These are phyloP conservation scores for Aspergillus coremiiformis DNA, from an alignment of 495 filamentous ascomycete species.

Conservation along the genomic window DNA sequence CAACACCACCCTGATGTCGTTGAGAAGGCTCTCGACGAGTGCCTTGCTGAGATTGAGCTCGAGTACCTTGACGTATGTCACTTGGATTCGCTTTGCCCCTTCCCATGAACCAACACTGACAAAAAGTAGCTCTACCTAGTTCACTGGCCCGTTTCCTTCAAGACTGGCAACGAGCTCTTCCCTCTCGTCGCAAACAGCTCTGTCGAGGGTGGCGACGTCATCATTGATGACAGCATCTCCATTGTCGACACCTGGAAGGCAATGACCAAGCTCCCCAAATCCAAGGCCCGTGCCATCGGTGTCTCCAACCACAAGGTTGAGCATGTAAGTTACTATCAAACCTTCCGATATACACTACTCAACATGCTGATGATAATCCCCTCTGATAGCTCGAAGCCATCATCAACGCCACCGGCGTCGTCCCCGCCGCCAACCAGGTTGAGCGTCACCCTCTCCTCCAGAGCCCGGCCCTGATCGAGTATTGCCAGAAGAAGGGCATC, in stretches of 20 bases:
- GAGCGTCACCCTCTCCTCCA: conserved; percentile 45
- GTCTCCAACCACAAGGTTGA: conserved; percentile 44
- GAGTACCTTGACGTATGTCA: conserved; percentile 42
- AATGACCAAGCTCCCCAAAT: conserved; percentile 45
- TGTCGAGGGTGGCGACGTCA: conserved; percentile 33
- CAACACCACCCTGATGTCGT: conserved; percentile 42
- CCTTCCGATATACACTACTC: not conserved
- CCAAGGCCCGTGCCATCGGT: conserved; percentile 43
- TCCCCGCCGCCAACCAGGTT: conserved; percentile 45
- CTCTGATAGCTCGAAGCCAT: conserved; percentile 39
- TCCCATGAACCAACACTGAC: not conserved
- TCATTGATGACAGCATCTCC: conserved; percentile 40
- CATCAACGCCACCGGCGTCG: conserved; percentile 42
- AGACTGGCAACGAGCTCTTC: conserved; percentile 37
- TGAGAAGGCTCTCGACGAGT: conserved; percentile 39
- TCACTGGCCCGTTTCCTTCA: conserved; percentile 46
- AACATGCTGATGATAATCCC: not conserved
- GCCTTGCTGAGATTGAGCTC: conserved; percentile 41
- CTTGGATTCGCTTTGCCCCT: not conserved
- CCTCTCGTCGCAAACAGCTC: conserved; percentile 32
- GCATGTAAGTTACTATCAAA: conserved; percentile 27
- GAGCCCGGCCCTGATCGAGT: conserved; percentile 36
- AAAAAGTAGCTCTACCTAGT: conserved; percentile 40
- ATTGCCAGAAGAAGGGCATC: conserved; percentile 40
- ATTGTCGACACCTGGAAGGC: conserved; percentile 49